Evolutionary conservation across 805 yeast species (phyloP), one percentile per base, ranked within the genome.

Genomic region (Jamesozyma lodderae): DNA sequence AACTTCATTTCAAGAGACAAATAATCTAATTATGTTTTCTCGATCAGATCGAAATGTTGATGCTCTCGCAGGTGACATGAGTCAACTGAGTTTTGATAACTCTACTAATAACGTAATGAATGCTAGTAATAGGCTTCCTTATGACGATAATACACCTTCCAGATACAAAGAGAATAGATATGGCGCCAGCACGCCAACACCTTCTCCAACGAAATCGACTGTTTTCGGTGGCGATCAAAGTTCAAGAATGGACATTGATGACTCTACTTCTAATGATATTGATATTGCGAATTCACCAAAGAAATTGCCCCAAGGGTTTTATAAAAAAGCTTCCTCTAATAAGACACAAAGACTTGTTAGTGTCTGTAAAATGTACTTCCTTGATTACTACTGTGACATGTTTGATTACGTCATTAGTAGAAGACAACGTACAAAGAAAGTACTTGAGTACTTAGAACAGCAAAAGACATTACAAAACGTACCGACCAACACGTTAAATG

Each of bases 341-440:
- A 85, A 85, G 53, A 85, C 94, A 1, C 81, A 81, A 54, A 70
- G 98, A 43, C 66, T 85, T 42, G 94, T 88, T 7, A 81, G 87
- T 35, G 96, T 92, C 20, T 82, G 95, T 29, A 96, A 90, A 57
- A 75, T 87, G 76, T 94, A 81, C 63, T 92, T 92, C 53, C 69
- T 92, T 41, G 98, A 92, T 60, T 86, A 88, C 62, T 92, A 92
- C 60, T 90, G 95, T 64, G 98, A 92, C 60, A 79, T 83, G 77
- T 81, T 92, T 63, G 95, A 86, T 57, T 92, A 92, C 57, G 82
- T 90, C 23, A 82, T 88, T 47, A 76, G 77, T 44, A 76, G 99
- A 59, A 76, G 90, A 56, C 85, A 82, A 56, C 75, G 98, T 41
- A 69, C 79, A n/a, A 68, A 70, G 31, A 75, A 81, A 47, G 92